Percentiles rank a stretch among this genome's conserved stretches.
Evolutionary conservation across 2,329 filamentous ascomycete species (phyloP).

Genomic region (Ploettnerulaceae sp.): DNA sequence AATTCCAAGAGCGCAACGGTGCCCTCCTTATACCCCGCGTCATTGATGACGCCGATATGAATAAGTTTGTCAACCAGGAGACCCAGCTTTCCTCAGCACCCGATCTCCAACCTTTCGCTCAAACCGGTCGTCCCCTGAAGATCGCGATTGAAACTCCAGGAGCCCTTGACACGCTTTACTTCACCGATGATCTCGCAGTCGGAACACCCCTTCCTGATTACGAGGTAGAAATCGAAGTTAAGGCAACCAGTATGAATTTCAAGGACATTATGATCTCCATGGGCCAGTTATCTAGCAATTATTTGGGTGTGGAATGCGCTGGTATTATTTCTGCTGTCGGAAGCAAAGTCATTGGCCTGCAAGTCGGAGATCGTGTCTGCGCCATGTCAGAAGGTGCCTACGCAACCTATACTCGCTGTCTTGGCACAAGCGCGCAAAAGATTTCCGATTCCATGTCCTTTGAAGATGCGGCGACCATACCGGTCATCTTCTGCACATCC

Average conservation of each 20-base stretch:
- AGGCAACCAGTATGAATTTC: slow-evolving; percentile 36
- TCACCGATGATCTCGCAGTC: slow-evolving; percentile 26
- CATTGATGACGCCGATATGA: slow-evolving; percentile 28
- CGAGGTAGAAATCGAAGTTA: slow-evolving; percentile 29
- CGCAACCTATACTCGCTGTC: slow-evolving; percentile 31
- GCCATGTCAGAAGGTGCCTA: slow-evolving; percentile 33
- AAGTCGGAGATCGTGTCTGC: slow-evolving; percentile 35
- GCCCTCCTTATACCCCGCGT: slow-evolving; percentile 29
- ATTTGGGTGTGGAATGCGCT: slow-evolving; percentile 35
- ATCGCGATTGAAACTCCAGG: slow-evolving; percentile 27
- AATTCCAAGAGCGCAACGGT: slow-evolving; percentile 26
- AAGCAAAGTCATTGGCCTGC: slow-evolving; percentile 27
- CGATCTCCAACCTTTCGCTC: slow-evolving; percentile 39
- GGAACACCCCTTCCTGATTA: slow-evolving; percentile 18
- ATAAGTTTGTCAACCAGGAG: slow-evolving; percentile 40
- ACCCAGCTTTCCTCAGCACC: slow-evolving; percentile 37
- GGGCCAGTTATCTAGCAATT: slow-evolving; percentile 33
- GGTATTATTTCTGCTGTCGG: slow-evolving; percentile 35
- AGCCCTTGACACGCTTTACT: slow-evolving; percentile 28
- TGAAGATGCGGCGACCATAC: slow-evolving; percentile 28
- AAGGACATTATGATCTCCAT: slow-evolving; percentile 36
- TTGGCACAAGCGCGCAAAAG: slow-evolving; percentile 26
- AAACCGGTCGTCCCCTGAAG: slow-evolving; percentile 24
- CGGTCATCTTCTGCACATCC: slow-evolving; percentile 29
- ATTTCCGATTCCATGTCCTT: slow-evolving; percentile 28